Base-by-base conservation (phyloP, 2,329 filamentous ascomycete genomes). In the Camillea tinctor region DNA sequence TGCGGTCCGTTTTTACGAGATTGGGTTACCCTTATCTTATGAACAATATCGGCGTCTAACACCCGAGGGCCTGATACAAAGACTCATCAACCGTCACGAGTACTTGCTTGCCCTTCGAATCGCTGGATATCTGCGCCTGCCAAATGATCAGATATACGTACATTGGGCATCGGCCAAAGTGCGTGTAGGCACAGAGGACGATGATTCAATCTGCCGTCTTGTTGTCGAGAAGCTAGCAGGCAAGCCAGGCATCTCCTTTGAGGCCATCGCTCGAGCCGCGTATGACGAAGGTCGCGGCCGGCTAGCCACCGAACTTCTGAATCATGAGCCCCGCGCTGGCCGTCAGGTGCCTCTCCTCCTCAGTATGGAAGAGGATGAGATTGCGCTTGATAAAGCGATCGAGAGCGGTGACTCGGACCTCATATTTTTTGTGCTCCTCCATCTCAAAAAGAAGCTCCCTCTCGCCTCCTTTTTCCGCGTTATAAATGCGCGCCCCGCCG, bases 141-240 rank as follows among this genome's bases (percentile, higher is more conserved):
- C 94, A 0, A 90, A 93, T 0, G 93, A 96, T 73, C 87, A 88
- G 57, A 96, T 99, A 60, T 97, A 97, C 70, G 92, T 97, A 1
- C 93, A 97, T 73, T 99, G 95, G 95, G 95, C 95, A 1, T 94
- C 90, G 19, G 89, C 95, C 72, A 99, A 98, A 74, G 94, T 98
- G 3, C 90, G 93, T 23, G 80, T 90, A 2, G 93, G 93, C 0
- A 84, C 87, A 0, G 93, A 93, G 64, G 89, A 96, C 62, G 95
- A 98, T 71, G 93, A 96, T 52, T 87, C 88, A 1, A 92, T 97
- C 50, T 97, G 93, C 74, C 85, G 87, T 30, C 81, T 93, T 55
- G 92, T 99, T 15, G 93, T 98, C 9, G 88, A 92, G 67, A 91
- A 92, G 69, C 83, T 99, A 0, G 86, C 90, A 1, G 93, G 91